Evolutionary conservation across 805 yeast species (phyloP).

Genomic region (Ogataea methanolica): DNA sequence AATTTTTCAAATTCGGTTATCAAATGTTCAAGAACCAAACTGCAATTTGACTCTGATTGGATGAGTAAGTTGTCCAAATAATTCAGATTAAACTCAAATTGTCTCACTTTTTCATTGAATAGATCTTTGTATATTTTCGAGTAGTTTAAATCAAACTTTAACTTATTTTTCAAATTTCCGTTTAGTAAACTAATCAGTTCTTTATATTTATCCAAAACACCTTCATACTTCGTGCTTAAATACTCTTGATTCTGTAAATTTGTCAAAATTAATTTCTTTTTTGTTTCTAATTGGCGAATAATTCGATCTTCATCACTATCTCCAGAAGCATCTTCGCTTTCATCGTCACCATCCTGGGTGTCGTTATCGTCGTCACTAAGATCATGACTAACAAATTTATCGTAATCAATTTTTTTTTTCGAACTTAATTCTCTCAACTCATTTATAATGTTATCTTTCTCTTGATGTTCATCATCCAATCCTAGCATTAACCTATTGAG

Average conservation of each 20-base stretch:
- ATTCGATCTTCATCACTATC: conserved; percentile 13
- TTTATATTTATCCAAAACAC: conserved; percentile 23
- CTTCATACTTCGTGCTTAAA: conserved; percentile 23
- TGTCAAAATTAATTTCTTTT: conserved; percentile 23
- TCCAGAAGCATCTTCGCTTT: conserved; percentile 2
- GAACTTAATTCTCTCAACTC: conserved; percentile 13
- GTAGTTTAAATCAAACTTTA: conserved; percentile 17
- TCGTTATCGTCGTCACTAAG: neutral
- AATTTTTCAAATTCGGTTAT: conserved; percentile 4
- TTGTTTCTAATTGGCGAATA: conserved; percentile 18
- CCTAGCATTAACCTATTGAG: conserved; percentile 25
- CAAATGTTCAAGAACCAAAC: conserved; percentile 4
- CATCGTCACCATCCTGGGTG: neutral
- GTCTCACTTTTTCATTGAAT: conserved; percentile 8
- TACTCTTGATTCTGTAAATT: conserved; percentile 32
- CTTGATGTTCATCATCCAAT: conserved; percentile 25
- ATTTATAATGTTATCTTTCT: conserved; percentile 13
- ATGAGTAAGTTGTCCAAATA: conserved; percentile 6
- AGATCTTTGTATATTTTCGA: conserved; percentile 11
- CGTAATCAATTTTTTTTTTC: conserved; percentile 8
- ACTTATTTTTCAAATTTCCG: conserved; percentile 12
- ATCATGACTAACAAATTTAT: neutral
- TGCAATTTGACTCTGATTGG: conserved; percentile 8
- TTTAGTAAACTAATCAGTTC: conserved; percentile 21
- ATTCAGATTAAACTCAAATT: conserved; percentile 11